Evolutionary conservation across 345 rosid genomes (phyloP), one percentile per base, ranked within the genome.

Genomic region (Populus simonii): DNA sequence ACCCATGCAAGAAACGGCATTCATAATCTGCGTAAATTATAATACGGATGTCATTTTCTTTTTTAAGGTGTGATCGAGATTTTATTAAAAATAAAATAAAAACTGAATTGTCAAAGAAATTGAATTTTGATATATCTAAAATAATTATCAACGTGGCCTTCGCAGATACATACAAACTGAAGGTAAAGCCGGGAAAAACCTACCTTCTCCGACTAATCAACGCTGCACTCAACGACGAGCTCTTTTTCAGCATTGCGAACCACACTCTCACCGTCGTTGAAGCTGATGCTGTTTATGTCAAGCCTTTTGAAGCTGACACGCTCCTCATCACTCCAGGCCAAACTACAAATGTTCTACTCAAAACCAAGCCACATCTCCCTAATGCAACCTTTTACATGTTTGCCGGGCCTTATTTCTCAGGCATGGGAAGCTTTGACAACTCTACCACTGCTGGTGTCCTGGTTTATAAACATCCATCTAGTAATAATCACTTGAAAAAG

Each of bases 191-290:
- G 6, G 83, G 83, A 25, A 81, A 81, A 45, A 81, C 80, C 38
- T 81, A 81, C 65, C 76, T 81, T 36, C 80, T 81, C 65, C 73
- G 83, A 6, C 4, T 81, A 61, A 76, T 81, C 83, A 81, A 81
- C 70, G 80, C 83, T 66, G 83, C 83, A 31, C 83, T 81, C 55
- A 81, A 81, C 47, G 83, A 81, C 43, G 83, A 81, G 70, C 83
- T 81, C 22, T 81, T 81, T 80, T 81, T 81, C 57, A 73, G 83
- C 63, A 81, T 81, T 25, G 83, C 80, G 16, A 76, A 73, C 62
- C 83, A 81, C 70, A 66, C 74, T 11, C 71, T 81, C 66, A 81
- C 80, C 22, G 55, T 76, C 0, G 83, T 81, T 2, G 83, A 81
- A 25, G 71, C 78, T 1, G 83, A 81, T 9, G 83, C 83, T 4